Evolutionary conservation across 2,329 filamentous ascomycete species (phyloP).

Genomic region (Lomentospora prolificans): DNA sequence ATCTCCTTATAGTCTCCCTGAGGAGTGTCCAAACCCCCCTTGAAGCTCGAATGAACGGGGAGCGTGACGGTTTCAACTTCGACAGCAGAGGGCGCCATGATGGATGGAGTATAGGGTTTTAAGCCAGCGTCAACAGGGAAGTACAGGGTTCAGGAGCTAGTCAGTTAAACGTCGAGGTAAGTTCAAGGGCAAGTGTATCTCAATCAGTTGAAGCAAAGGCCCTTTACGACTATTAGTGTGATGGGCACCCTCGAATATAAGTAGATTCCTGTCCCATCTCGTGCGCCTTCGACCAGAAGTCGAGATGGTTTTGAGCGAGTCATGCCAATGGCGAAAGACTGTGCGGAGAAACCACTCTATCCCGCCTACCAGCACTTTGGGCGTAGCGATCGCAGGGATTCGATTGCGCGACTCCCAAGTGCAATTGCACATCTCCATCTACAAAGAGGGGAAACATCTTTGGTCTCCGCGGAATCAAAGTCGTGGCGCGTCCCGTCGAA

Average conservation of each 20-base stretch:
- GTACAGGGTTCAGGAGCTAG: too few relatives aligned
- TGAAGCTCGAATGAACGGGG: neutral
- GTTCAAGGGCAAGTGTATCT: too few relatives aligned
- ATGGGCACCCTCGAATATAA: too few relatives aligned
- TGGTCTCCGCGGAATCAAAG: neutral
- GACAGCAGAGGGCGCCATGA: slow-evolving; percentile 5
- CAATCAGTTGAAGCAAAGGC: too few relatives aligned
- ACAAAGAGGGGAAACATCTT: neutral
- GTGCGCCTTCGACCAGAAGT: too few relatives aligned
- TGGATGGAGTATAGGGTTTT: neutral
- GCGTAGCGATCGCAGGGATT: neutral
- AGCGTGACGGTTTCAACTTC: neutral
- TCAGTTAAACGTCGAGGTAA: too few relatives aligned
- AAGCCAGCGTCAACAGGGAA: neutral
- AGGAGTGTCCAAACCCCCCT: neutral
- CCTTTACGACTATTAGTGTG: too few relatives aligned
- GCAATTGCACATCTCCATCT: neutral
- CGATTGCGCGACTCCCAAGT: neutral
- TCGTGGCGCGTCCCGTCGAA: neutral
- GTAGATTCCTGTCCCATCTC: too few relatives aligned
- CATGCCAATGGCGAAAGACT: too few relatives aligned
- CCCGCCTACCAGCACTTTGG: too few relatives aligned
- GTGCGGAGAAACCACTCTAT: too few relatives aligned
- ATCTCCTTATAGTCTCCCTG: slow-evolving; percentile 6
- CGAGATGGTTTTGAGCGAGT: too few relatives aligned